Base-by-base conservation (phyloP, 495 filamentous ascomycete genomes). In the Penicillium cinerascens region DNA sequence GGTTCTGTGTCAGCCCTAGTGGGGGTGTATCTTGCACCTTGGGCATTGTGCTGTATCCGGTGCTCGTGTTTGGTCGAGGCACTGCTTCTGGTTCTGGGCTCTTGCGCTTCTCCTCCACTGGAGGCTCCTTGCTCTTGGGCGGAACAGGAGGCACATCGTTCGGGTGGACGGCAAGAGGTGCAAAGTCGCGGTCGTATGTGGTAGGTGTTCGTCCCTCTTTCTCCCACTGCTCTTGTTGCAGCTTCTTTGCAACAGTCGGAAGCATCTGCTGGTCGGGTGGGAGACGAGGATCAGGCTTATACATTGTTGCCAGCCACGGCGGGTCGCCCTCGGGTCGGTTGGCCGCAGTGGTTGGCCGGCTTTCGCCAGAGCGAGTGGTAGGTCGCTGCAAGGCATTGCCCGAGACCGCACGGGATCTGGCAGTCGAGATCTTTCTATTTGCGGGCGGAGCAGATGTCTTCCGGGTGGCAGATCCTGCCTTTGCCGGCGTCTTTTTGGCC, bases 201-300 rank as follows among this genome's bases (percentile, higher is more conserved):
- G 78, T 87, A 5, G 87, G 89, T 52, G 85, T 85, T 45, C 87
- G 88, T 44, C 91, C 91, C 70, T 96, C 91, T 58, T 84, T 85
- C 70, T 91, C 91, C 91, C 89, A 95, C 64, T 93, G 89, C 66
- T 97, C 89, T 75, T 97, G 93, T 64, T 91, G 87, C 70, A 97
- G 78, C 54, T 87, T 82, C 60, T 86, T 93, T 37, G 93, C 93
- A 52, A 96, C 89, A 0, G 93, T 98, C 3, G 93, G 93, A 16
- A 98, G 81, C 46, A 98, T 82, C 65, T 98, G 93, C 67, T 97
- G 88, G 50, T 98, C 93, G 11, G 90, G 93, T 36, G 93, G 93
- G 13, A 98, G 79, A 36, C 91, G 85, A 35, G 93, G 93, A 66
- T 98, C 93, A 3, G 93, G 95, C 61, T 93, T 95, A 67, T 96